A percentile compares a stretch with the other conserved stretches of the same genome.
These are phyloP conservation scores for Kokia cookei DNA, from an alignment of 441 rosid species.

Conservation along the genomic window DNA sequence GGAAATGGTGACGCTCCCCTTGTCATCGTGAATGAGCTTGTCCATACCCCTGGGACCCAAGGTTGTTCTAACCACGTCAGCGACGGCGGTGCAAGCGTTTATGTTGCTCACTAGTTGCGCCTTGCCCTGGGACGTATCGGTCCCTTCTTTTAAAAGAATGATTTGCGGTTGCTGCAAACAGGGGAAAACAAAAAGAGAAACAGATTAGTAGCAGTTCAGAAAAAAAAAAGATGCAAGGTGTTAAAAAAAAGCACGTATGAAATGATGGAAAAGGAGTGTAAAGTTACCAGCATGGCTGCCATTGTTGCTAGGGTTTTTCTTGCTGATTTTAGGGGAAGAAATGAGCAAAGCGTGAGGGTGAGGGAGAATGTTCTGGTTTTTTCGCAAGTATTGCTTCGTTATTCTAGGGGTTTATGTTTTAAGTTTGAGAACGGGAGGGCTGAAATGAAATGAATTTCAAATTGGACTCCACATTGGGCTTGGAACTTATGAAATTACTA, in stretches of 20 bases:
- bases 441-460: too few species aligned
- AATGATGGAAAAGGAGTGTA: neutral
- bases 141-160: slow-evolving; percentile 95
- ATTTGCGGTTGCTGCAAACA: slow-evolving; percentile 91
- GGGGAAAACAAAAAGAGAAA: neutral
- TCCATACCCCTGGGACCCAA: slow-evolving; percentile 99
- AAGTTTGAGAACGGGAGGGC: too few species aligned
- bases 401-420: too few species aligned
- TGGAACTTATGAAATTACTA: too few species aligned
- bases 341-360: neutral
- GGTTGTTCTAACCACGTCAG: slow-evolving; percentile 84
- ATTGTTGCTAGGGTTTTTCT: slow-evolving; percentile 30
- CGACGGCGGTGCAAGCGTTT: slow-evolving; percentile 87
- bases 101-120: slow-evolving; percentile 93
- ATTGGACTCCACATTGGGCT: too few species aligned
- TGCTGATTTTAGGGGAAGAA: neutral
- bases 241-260: neutral
- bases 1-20: slow-evolving; percentile 90
- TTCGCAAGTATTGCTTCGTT: too few species aligned
- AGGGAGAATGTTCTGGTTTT: neutral
- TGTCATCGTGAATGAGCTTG: slow-evolving; percentile 93
- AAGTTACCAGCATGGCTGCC: slow-evolving; percentile 80
- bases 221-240: neutral
- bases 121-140: slow-evolving; percentile 94
- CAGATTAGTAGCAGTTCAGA: neutral